Base-by-base conservation (phyloP, 176 grass and related monocot genomes). In the Themeda triandra region DNA sequence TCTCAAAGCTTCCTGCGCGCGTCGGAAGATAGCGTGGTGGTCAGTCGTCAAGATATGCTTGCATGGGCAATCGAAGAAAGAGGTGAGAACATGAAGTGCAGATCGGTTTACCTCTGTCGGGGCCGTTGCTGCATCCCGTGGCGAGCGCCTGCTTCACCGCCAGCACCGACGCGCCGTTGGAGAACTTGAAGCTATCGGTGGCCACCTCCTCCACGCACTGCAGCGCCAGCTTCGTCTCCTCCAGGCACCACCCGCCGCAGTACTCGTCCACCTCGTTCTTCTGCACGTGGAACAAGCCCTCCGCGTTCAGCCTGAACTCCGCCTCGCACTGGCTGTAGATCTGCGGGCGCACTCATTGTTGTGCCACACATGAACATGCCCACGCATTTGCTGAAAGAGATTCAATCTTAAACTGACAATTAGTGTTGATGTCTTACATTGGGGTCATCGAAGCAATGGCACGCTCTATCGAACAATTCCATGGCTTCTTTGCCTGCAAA, bases 141-240 rank as follows among this genome's bases (percentile, higher is more conserved):
- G 31, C 58, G 10, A 94, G 84, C 44, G 90, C 90, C 66, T 58
- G 65, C 62, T 13, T 79, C 3, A 92, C 85, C 5, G 85, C 87
- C 10, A 69, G 77, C 29, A 94, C 60, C 2, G 90, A 85, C 5
- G 90, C 90, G 54, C 92, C 92, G 21, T 89, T 94, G 84, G 79
- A 85, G 89, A 94, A 94, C 21, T 42, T 33, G 90, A 94, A 94
- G 68, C 73, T 54, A 25, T 85, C 29, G 84, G 86, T 30, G 54
- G 86, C 60, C 31, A 92, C 80, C 35, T 69, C 80, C 79, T 94
- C 87, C 24, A 94, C 85, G 81, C 92, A 94, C 18, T 78, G 64
- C 78, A 92, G 90, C 65, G 90, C 92, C 69, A 87, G 30, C 60
- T 92, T 78, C 58, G 92, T 94, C 87, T 92, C 89, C 36, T 63